Base-by-base conservation (phyloP, 1,139 yeast species). In the Hansenula lynferdii region DNA sequence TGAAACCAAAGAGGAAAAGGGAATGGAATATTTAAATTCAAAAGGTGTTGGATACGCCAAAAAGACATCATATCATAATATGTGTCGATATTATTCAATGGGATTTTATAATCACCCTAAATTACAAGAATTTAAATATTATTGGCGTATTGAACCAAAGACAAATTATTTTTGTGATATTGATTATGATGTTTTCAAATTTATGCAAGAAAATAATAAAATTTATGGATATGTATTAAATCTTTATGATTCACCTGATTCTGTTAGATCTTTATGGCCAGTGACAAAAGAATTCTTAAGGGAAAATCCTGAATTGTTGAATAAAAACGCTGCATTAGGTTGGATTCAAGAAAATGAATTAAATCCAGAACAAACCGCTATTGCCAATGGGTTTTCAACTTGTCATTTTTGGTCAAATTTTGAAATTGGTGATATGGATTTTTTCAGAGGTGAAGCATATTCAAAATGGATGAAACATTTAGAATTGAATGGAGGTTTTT, bases 361-460 rank as follows among this genome's bases (percentile, higher is more conserved):
- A 54, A 69, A 76, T 44, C 86, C 89, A 0, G 60, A 70, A 20
- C 80, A 77, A 49, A 69, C 67, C 24, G 50, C 59, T 27, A 53
- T 54, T 5, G 72, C 89, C 1, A 67, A 75, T 21, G 90, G 92
- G 3, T 85, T 84, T 61, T 83, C 92, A 10, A 80, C 92, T 0
- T 85, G 95, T 53, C 95, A 85, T 60, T 85, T 85, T 58, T 85
- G 95, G 95, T 77, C 90, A 30, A 85, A 85, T 59, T 85, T 85
- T 53, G 95, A 85, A 55, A 75, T 85, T 45, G 95, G 81, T 18
- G 82, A 84, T 50, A 74, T 86, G 82, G 87, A 85, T 49, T 86
- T 86, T 50, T 85, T 70, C 63, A 64, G 95, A 31, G 62, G 73
- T 17, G 78, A 81, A 44, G 77, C 85, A 1, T 86, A 86, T 57